Base-by-base conservation (phyloP, 1,284 basidiomycete genomes). In the Cutaneotrichosporon mucoides region DNA sequence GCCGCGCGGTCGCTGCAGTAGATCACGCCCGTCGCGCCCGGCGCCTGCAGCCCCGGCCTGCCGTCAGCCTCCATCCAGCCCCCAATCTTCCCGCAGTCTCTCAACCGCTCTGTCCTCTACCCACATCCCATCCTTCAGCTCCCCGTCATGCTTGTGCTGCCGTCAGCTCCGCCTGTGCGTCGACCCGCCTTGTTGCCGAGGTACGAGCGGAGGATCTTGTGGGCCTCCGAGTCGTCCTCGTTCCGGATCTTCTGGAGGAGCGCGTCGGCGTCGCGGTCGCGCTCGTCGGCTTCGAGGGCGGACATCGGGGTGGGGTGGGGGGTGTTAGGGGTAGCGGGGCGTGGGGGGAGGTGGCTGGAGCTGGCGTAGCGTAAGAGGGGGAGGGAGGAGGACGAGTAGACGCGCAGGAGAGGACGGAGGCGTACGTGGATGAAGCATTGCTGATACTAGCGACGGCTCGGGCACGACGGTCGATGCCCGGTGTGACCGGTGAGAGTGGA, bases 191-290 rank as follows among this genome's bases (percentile, higher is more conserved):
- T 44, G 56, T 72, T 69, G 34, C 68, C 68, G 10, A 66, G 63
- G 55, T 71, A 70, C 37, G 63, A 56, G 40, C 70, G 58, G 16
- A 73, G 61, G 8, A 71, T 65, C 81, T 85, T 84, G 77, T 92
- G 90, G 3, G 91, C 91, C 76, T 90, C 89, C 1, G 88, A 90
- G 55, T 90, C 85, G 61, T 85, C 84, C 72, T 92, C 90, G 38
- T 63, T 45, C 5, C 35, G 48, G 15, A 47, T 24, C 35, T 59
- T 47, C 12, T 45, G 11, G 52, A 53, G 24, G 5, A 45, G n/a
- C 42, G 16, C 5, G 5, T 45, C 52, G n/a, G 45, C 7, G 5
- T 15, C 38, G 35, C 37, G 15, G 52, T 45, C 42, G 24, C 24
- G 24, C 24, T 24, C 24, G 24, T 24, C 24, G 24, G 24, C 24